A percentile compares a stretch with the other conserved stretches of the same genome.
Conservation (phyloP, 1,284 basidiomycete genomes). For the Puccinia coronata region DNA sequence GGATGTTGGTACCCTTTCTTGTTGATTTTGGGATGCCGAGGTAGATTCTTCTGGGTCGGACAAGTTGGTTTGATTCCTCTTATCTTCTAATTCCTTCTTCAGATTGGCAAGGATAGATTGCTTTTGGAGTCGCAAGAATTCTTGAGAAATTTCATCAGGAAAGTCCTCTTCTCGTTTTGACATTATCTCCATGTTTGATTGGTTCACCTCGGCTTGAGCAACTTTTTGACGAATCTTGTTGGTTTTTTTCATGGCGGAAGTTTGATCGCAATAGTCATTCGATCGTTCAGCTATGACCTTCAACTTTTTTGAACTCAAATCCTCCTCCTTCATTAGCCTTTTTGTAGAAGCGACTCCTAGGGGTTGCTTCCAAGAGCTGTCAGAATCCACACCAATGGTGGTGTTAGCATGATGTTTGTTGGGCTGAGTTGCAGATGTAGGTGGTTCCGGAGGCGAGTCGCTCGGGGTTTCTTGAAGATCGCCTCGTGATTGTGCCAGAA, state of each 20-base stretch:
- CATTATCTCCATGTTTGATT: background rate
- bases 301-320: constrained; percentile 1
- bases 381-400: background rate
- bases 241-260: background rate
- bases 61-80: too few relatives aligned
- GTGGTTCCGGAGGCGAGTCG: background rate
- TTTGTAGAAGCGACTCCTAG: constrained; percentile 7
- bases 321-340: background rate
- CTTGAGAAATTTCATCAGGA: background rate
- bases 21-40: too few relatives aligned
- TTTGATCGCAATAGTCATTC: constrained; percentile 1
- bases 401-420: background rate
- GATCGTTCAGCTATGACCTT: background rate
- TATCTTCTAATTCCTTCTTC: background rate
- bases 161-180: background rate
- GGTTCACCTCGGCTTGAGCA: background rate
- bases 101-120: background rate
- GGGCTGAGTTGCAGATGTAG: too few relatives aligned
- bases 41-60: too few relatives aligned
- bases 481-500: background rate
- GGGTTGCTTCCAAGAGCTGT: background rate
- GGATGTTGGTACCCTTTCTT: too few relatives aligned
- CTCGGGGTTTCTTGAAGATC: background rate
- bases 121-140: background rate
- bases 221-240: background rate